Evolutionary conservation across 495 filamentous ascomycete species (phyloP), one percentile per base, ranked within the genome.

Genomic region (Neurospora sublineolata): DNA sequence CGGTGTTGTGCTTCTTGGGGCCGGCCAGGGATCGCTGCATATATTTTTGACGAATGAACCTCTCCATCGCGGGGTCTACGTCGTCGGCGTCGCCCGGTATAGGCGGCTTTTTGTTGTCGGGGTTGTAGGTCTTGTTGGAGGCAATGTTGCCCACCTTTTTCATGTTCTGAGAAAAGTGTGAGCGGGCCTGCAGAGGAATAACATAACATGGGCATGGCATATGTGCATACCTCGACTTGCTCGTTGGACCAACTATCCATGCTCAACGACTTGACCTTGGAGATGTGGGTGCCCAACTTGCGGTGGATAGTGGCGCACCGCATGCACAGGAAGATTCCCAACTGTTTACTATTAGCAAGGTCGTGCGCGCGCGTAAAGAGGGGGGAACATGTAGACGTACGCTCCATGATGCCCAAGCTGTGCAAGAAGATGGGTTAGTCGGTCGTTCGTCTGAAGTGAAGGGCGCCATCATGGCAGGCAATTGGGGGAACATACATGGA

Each of bases 361-460:
- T 73, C 44, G 20, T 58, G 30, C 3, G 27, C 68, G 68, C 20
- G 37, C 33, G 37, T 16, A 39, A 20, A 70, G 72, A 36, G 14
- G 70, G 42, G n/a, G 37, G n/a, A 41, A 38, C 37, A 27, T 42
- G 69, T 69, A 41, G 37, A 88, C 93, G 80, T 90, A 97, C 93
- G 81, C 91, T 98, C 94, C 95, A 99, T 86, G 94, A 97, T 81
- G 95, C 94, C 96, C 96, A 99, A 86, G 89, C 94, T 97, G 76
- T 74, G 46, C n/a, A 44, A 77, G 58, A 72, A 72, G 68, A 72
- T 46, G 69, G 64, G 75, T 71, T 40, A 7, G 71, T 81, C 74
- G 74, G 75, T 58, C 60, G 46, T 30, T 58, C 60, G 46, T 30
- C 33, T 16, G 4, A 69, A 44, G 39, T 10, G 67, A 44, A n/a